phyloP scores from a whole-genome alignment of 2,329 filamentous ascomycete genomes.

The Beauveria sp. region DNA sequence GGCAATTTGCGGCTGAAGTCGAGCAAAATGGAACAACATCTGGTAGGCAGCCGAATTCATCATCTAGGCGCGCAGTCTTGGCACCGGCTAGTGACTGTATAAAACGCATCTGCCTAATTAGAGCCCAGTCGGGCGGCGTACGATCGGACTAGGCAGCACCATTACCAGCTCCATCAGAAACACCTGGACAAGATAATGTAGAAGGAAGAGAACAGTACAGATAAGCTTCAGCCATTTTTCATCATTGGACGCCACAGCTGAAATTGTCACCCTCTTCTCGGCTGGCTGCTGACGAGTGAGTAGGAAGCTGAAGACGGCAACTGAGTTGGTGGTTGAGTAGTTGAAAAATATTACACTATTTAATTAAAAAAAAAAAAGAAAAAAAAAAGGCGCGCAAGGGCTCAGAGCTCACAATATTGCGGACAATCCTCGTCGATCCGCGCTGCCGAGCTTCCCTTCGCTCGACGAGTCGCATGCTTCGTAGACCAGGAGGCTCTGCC shows the following conservation, averaged over 20 bases:
- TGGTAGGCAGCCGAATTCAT: conserved; percentile 4
- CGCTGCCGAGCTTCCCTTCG: too few relatives aligned
- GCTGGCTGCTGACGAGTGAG: background rate
- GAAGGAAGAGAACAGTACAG: too few relatives aligned
- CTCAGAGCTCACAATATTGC: too few relatives aligned
- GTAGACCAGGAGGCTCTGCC: too few relatives aligned
- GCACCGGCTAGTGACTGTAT: background rate
- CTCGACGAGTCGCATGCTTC: too few relatives aligned
- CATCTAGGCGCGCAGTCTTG: background rate
- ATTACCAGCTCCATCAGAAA: background rate
- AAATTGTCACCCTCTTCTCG: background rate
- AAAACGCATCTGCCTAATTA: conserved; percentile 1
- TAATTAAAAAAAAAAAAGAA: too few relatives aligned
- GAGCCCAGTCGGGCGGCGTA: background rate
- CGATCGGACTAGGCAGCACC: background rate
- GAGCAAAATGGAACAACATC: background rate
- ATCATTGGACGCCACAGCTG: background rate
- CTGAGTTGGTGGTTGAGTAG: too few relatives aligned
- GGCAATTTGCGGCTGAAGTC: background rate
- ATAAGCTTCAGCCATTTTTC: background rate
- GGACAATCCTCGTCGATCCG: too few relatives aligned
- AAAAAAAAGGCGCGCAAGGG: too few relatives aligned
- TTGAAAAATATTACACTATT: too few relatives aligned
- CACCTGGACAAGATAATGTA: background rate
- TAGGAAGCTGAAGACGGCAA: background rate